Evolutionary conservation across 2,329 filamentous ascomycete species (phyloP).

Genomic region (Myriosclerotinia scirpicola): DNA sequence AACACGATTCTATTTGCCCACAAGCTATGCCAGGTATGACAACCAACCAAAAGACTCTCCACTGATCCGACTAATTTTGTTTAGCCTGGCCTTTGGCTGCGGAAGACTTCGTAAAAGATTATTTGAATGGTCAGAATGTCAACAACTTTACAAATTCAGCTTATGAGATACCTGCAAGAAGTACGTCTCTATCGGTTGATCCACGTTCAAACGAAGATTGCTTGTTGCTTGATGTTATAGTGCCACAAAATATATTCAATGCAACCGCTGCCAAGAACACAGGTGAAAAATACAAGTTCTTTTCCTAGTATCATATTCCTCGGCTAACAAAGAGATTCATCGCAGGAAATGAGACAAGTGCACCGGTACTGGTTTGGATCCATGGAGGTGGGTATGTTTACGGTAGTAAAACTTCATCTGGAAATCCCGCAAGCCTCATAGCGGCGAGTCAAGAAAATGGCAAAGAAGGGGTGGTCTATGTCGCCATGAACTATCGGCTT

Average conservation of each 20-base stretch:
- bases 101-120: neutral
- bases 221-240: neutral
- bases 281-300: neutral
- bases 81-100: neutral
- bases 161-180: neutral
- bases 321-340: neutral
- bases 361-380: constrained; percentile 7
- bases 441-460: constrained; percentile 32
- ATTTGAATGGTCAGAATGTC: neutral
- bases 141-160: neutral
- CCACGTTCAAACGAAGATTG: neutral
- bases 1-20: constrained; percentile 26
- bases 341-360: neutral
- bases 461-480: constrained; percentile 41
- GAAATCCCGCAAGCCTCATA: constrained; percentile 44
- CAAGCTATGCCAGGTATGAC: constrained; percentile 23
- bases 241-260: neutral
- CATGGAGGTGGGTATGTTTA: constrained; percentile 47
- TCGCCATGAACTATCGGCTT: constrained; percentile 40
- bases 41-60: neutral
- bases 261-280: neutral
- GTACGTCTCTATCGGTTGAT: neutral
- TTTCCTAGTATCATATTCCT: too few species aligned
- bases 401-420: constrained; percentile 43
- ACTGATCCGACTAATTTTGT: neutral